Conservation (phyloP, 2,329 filamentous ascomycete genomes). For the Hypoxylon rubiginosum region DNA sequence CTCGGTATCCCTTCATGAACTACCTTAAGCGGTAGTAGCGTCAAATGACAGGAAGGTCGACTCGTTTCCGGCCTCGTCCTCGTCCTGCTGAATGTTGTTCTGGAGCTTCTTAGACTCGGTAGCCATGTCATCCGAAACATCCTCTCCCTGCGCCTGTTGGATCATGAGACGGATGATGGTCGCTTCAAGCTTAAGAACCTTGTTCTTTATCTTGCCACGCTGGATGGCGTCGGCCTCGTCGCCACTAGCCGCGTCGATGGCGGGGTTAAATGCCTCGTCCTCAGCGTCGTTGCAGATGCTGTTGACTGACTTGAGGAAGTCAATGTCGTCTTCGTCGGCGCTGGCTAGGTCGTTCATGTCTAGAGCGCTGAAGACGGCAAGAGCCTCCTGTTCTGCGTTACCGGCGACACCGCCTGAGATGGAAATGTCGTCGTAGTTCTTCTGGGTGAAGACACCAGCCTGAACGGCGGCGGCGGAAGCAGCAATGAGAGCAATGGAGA, state of each 20-base stretch:
- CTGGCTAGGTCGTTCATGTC: conserved; percentile 57
- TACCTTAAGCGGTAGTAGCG: conserved; percentile 46
- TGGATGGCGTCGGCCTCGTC: conserved; percentile 62
- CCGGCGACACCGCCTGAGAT: conserved; percentile 63
- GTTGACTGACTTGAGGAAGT: conserved; percentile 65
- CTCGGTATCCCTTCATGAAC: background rate
- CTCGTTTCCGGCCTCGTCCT: conserved; percentile 60
- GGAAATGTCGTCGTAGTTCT: conserved; percentile 61
- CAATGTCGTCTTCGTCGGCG: conserved; percentile 62
- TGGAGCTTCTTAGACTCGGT: conserved; percentile 65
- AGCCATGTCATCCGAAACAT: conserved; percentile 60
- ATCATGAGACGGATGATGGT: conserved; percentile 65
- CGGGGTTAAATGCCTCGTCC: conserved; percentile 65
- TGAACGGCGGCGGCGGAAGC: conserved; percentile 42
- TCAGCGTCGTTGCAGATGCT: conserved; percentile 67
- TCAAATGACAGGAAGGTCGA: conserved; percentile 58
- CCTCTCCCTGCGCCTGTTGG: conserved; percentile 64
- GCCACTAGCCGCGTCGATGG: conserved; percentile 63
- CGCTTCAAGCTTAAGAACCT: conserved; percentile 69
- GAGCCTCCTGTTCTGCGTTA: conserved; percentile 59
- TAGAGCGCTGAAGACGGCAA: conserved; percentile 56
- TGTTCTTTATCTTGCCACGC: conserved; percentile 72
- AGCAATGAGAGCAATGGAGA: conserved; percentile 45
- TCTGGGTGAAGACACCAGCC: conserved; percentile 47
- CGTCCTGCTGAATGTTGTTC: conserved; percentile 66